Percentiles rank a stretch among this genome's conserved stretches.
phyloP scores from a whole-genome alignment of 1,139 yeast genomes.

The Blastobotrys aristatus region DNA sequence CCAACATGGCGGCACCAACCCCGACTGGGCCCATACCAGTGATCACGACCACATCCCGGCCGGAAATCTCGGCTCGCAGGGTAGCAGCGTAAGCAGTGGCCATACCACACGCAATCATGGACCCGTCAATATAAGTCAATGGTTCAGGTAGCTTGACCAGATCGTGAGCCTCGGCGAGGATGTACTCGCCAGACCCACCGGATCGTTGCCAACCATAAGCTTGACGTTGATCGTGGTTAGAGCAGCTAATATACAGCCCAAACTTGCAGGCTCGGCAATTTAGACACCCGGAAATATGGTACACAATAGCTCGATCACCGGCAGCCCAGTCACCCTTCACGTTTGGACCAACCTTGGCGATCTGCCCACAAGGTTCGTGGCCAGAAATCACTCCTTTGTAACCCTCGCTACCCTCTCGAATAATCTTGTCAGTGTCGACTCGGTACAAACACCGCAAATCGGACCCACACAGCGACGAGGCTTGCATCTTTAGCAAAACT shows the following conservation, averaged over 20 bases:
- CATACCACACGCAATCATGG: constrained; percentile 19
- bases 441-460: constrained; percentile 17
- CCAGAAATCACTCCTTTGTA: constrained; percentile 17
- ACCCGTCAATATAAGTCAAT: constrained; percentile 18
- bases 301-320: constrained; percentile 18
- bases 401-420: constrained; percentile 17
- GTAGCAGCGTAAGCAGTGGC: constrained; percentile 21
- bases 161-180: constrained; percentile 15
- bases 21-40: constrained; percentile 22
- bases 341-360: constrained; percentile 14
- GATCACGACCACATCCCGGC: constrained; percentile 18
- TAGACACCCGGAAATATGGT: constrained; percentile 20
- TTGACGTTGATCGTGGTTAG: constrained; percentile 9
- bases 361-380: constrained; percentile 19
- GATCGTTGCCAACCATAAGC: constrained; percentile 20
- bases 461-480: constrained; percentile 17
- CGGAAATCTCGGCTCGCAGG: constrained; percentile 17
- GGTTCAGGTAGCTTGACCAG: constrained; percentile 14
- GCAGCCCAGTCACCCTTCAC: constrained; percentile 14
- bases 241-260: constrained; percentile 17
- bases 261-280: constrained; percentile 16
- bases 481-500: constrained; percentile 19
- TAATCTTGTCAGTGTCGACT: constrained; percentile 14
- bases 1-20: constrained; percentile 16
- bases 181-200: constrained; percentile 18